Evolutionary conservation across 2,329 filamentous ascomycete genomes (phyloP).

Genomic region (Coniochaeta sp.): DNA sequence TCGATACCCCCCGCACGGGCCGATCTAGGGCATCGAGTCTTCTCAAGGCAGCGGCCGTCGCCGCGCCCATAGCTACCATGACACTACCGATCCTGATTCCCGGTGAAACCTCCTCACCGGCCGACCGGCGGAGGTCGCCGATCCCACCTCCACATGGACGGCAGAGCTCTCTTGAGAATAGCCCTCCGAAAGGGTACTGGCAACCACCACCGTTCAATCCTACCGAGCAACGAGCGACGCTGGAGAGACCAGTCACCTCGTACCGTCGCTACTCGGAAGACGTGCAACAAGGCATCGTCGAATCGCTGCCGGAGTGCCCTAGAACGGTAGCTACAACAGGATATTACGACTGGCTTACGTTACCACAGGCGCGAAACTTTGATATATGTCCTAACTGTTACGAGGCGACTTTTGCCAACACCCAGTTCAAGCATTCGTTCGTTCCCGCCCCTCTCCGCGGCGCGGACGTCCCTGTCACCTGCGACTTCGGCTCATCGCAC

Average conservation of each 20-base stretch:
- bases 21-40: slow-evolving; percentile 3
- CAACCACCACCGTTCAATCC: slow-evolving; percentile 32
- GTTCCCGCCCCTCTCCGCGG: slow-evolving; percentile 51
- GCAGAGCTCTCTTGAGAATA: slow-evolving; percentile 15
- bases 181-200: slow-evolving; percentile 27
- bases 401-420: slow-evolving; percentile 58
- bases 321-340: slow-evolving; percentile 54
- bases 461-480: slow-evolving; percentile 53
- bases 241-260: slow-evolving; percentile 34
- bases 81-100: slow-evolving; percentile 13
- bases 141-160: slow-evolving; percentile 13
- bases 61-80: slow-evolving; percentile 12
- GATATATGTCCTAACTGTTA: slow-evolving; percentile 81
- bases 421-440: slow-evolving; percentile 62
- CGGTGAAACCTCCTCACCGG: slow-evolving; percentile 6
- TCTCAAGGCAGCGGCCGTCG: neutral
- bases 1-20: neutral
- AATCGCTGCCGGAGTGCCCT: slow-evolving; percentile 60
- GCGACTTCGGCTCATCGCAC: slow-evolving; percentile 68
- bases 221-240: slow-evolving; percentile 20
- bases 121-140: slow-evolving; percentile 16
- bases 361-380: slow-evolving; percentile 63
- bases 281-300: slow-evolving; percentile 30
- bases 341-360: slow-evolving; percentile 72
- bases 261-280: slow-evolving; percentile 51